Evolutionary conservation across 768 basidiomycete species (phyloP), one percentile per base, ranked within the genome.

Genomic region (Chalciporus piperatus): DNA sequence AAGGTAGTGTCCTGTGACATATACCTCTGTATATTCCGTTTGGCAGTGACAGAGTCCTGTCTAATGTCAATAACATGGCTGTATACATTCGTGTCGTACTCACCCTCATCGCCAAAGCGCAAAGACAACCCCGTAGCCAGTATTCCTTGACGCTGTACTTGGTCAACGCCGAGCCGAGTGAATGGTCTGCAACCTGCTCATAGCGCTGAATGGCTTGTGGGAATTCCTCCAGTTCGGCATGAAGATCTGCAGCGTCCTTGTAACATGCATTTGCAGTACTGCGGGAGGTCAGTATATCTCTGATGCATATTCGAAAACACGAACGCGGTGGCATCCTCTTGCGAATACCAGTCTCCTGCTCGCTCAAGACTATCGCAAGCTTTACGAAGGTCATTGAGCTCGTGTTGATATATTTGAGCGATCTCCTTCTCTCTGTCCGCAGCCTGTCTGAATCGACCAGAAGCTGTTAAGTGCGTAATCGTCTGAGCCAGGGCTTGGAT

Each of bases 61-160:
- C 6, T 49, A 13, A 50, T 33, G 57, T 68, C 20, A 12, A 56
- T 14, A 52, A 27, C 30, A 27, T 44, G 12, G 37, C 22, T 13
- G 20, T 28, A 25, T 23, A 32, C 13, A 32, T 32, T 32, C 13
- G 19, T 30, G 32, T n/a, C 37, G 35, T 28, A 72, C 88, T 59
- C 71, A 96, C 96, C 54, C 77, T 78, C 78, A 87, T 85, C 7
- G 94, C 96, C 49, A 98, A 75, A 14, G 89, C 89, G 67, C 97
- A 98, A 19, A 99, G 74, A 30, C 83, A 83, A 3, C 93, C 80
- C 60, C 85, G 79, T 32, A 98, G 76, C 92, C 94, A 98, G 64
- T 96, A 96, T 59, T 98, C 97, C 73, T 98, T 98, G 60, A 98
- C 97, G 55, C 89, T 93, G 74, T 98, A 99, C 70, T 93, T 94